These are phyloP conservation scores for Yamadazyma taylorii DNA, from an alignment of 1,139 yeast genomes.

Conservation along the genomic window DNA sequence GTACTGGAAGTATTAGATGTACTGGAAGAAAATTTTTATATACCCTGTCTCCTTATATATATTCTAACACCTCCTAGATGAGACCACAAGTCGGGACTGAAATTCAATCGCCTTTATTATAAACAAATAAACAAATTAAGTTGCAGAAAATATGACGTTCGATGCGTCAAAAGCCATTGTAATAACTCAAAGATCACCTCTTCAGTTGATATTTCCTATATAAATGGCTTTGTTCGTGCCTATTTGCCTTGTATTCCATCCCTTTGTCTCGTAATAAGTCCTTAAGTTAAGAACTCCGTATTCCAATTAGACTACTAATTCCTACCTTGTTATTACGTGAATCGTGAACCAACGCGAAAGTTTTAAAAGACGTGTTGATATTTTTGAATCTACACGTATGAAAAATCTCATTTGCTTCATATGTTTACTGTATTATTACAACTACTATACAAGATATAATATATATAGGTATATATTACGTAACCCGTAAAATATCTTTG, in stretches of 20 bases:
- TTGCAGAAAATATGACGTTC: not conserved
- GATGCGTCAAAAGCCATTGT: conserved; percentile 2
- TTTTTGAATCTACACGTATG: conserved; percentile 1
- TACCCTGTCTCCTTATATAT: not conserved
- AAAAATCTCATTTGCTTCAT: too few species aligned
- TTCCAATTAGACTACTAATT: not conserved
- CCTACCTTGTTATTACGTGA: not conserved
- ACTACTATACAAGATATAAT: conserved; percentile 1
- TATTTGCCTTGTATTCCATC: not conserved
- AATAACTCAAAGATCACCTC: not conserved
- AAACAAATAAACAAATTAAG: conserved; percentile 1
- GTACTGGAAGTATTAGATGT: too few species aligned
- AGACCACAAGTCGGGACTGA: not conserved
- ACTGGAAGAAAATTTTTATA: too few species aligned
- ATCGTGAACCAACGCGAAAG: conserved; percentile 1
- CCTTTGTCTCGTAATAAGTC: not conserved
- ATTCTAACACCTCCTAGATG: too few species aligned
- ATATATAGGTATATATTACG: too few species aligned
- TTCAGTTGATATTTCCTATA: not conserved
- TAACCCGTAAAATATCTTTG: too few species aligned
- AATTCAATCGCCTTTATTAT: not conserved
- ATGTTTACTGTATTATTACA: conserved; percentile 3
- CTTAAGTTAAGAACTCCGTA: not conserved
- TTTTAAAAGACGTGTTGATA: not conserved
- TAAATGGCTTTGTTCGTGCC: not conserved